Base-by-base conservation (phyloP, 441 rosid species). In the Mallotus repandus region DNA sequence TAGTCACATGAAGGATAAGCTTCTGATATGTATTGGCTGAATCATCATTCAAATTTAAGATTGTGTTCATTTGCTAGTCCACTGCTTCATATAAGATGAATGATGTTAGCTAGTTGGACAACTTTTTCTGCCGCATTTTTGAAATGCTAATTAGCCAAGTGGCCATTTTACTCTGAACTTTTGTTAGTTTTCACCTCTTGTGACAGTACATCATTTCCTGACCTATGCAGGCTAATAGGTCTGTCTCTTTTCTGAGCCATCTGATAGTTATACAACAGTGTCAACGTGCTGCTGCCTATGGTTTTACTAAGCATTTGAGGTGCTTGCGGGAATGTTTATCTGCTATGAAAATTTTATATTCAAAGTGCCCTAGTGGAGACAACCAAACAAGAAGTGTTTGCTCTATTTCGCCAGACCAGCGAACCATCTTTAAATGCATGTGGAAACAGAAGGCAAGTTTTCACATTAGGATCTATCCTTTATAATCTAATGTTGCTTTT, bases 211-310 rank as follows among this genome's bases (percentile, higher is more conserved):
- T 45, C 2, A 38, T 38, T 38, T 38, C 41, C 41, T 38, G 41
- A 38, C 41, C 41, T 5, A 64, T 82, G 83, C 85, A 96, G 98
- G 93, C 86, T 73, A 76, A 78, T 70, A 83, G 91, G 84, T 84
- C 97, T 35, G 74, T 83, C 68, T 92, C 98, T 72, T 96, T 90
- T 78, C 91, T 94, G 78, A 84, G 83, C 80, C 98, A 96, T 88
- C 97, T 96, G 61, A 81, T 91, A 73, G 77, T 78, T 75, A 82
- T 94, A 78, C 98, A 94, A 81, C 91, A 89, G 76, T 83, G 72
- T 80, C 99, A 92, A 76, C 89, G 96, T 67, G 81, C 76, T 66
- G 78, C 94, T 73, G 87, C 86, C 60, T 94, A 96, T 74, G 80
- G 68, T 74, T 86, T 92, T 78, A 77, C 90, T 59, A 84, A 84